Percentiles rank a stretch among this genome's conserved stretches.
Conservation (phyloP, 2,329 filamentous ascomycete genomes). For the Alternaria gansuensis region DNA sequence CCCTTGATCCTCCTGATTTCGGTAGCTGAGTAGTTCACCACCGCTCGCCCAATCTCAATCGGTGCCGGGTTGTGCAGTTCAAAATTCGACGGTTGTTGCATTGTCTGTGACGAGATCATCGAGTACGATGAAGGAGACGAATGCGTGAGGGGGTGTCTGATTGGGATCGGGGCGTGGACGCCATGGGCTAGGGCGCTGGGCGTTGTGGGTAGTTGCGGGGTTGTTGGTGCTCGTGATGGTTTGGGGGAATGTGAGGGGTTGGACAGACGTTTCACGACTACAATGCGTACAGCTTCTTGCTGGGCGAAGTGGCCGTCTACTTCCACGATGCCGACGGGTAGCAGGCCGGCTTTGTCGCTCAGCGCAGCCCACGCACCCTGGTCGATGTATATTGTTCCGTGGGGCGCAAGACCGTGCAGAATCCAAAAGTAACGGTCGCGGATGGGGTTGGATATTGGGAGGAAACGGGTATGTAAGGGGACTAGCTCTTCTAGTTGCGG, state of each 20-base stretch:
- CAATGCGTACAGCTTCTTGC: slow-evolving; percentile 88
- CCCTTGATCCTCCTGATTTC: slow-evolving; percentile 89
- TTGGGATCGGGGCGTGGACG: slow-evolving; percentile 31
- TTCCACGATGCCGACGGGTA: slow-evolving; percentile 89
- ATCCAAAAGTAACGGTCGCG: slow-evolving; percentile 69
- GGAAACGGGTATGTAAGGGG: slow-evolving; percentile 89
- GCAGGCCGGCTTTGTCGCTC: slow-evolving; percentile 81
- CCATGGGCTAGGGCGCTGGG: slow-evolving; percentile 29
- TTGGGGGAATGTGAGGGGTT: slow-evolving; percentile 10
- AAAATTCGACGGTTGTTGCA: slow-evolving; percentile 32
- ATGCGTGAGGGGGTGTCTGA: slow-evolving; percentile 28
- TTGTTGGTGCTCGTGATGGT: slow-evolving; percentile 3
- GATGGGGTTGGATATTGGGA: slow-evolving; percentile 64
- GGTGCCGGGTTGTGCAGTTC: slow-evolving; percentile 51
- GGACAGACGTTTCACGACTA: slow-evolving; percentile 73
- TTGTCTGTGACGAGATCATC: slow-evolving; percentile 23
- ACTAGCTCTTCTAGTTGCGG: slow-evolving; percentile 39
- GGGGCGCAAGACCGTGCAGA: slow-evolving; percentile 86
- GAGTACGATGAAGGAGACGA: slow-evolving; percentile 21
- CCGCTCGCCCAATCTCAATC: slow-evolving; percentile 81
- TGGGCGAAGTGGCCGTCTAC: slow-evolving; percentile 89
- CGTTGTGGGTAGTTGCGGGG: slow-evolving; percentile 17
- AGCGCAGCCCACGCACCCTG: slow-evolving; percentile 84
- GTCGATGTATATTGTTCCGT: slow-evolving; percentile 93
- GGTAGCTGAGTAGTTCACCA: slow-evolving; percentile 90